A percentile compares a stretch with the other conserved stretches of the same genome.
phyloP scores from a whole-genome alignment of 1,139 yeast genomes.

The Nakaseomyces uthaithaninus region DNA sequence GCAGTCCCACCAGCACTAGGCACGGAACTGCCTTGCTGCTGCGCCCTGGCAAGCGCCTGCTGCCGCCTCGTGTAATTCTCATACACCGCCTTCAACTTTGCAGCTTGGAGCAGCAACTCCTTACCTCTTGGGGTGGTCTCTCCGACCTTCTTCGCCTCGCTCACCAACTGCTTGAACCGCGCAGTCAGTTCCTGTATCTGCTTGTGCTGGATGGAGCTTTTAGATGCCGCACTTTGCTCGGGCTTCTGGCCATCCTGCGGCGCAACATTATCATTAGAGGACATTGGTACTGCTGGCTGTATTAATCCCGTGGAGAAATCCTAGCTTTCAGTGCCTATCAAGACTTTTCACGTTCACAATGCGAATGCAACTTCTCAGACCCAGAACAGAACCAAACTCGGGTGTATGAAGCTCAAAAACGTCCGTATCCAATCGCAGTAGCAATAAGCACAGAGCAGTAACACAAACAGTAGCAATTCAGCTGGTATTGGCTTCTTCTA shows the following conservation, averaged over 20 bases:
- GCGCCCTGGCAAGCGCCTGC: conserved; percentile 24
- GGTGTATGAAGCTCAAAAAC: too few species aligned
- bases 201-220: conserved; percentile 37
- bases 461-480: too few species aligned
- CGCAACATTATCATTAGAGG: not conserved
- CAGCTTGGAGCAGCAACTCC: conserved; percentile 59
- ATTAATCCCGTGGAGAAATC: not conserved
- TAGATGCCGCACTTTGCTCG: conserved; percentile 1
- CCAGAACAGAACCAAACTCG: too few species aligned
- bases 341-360: too few species aligned
- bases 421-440: too few species aligned
- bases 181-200: conserved; percentile 57
- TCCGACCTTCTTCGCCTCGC: conserved; percentile 51
- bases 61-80: conserved; percentile 28
- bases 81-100: conserved; percentile 40
- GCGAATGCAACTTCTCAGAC: too few species aligned
- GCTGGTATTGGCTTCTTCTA: too few species aligned
- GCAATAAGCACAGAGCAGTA: too few species aligned
- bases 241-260: not conserved
- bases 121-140: conserved; percentile 60
- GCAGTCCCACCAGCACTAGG: conserved; percentile 7
- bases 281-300: not conserved
- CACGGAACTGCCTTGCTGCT: conserved; percentile 15
- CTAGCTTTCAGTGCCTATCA: too few species aligned
- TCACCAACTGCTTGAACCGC: conserved; percentile 54